A percentile compares a stretch with the other conserved stretches of the same genome.
These are phyloP conservation scores for Plasmodium knowlesi DNA, from an alignment of 169 alveolate species.

Conservation along the genomic window DNA sequence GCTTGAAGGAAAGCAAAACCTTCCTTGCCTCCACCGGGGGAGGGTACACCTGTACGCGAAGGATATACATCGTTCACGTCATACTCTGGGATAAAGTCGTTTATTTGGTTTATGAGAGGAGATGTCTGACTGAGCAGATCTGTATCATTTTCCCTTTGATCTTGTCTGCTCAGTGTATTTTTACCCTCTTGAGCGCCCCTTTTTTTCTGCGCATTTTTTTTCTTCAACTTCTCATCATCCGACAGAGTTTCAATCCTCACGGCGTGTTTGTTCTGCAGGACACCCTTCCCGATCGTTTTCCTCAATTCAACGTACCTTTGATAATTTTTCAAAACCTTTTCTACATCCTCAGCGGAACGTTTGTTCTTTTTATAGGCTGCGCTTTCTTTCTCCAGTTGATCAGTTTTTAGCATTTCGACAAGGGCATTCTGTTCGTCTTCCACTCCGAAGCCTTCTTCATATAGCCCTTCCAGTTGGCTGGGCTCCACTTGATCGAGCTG, in stretches of 20 bases:
- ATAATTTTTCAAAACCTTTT: neutral
- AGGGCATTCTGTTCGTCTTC: neutral
- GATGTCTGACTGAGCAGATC: neutral
- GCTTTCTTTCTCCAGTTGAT: neutral
- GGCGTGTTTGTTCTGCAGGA: neutral
- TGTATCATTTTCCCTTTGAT: neutral
- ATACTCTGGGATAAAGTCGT: neutral
- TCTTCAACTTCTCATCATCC: neutral
- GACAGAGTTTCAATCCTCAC: neutral
- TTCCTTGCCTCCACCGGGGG: neutral
- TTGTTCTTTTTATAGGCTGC: neutral
- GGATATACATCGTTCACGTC: neutral
- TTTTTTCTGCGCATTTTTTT: neutral
- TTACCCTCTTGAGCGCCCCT: neutral
- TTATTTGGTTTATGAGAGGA: neutral
- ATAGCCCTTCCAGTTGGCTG: neutral
- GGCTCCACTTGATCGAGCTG: neutral
- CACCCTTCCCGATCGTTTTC: neutral
- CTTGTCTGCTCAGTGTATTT: neutral
- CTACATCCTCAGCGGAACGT: neutral
- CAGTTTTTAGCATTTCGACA: neutral
- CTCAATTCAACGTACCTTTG: neutral
- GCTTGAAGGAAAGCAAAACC: neutral
- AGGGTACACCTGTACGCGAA: neutral
- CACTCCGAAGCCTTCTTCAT: neutral